Evolutionary conservation across 345 rosid species (phyloP), one percentile per base, ranked within the genome.

Genomic region (Acer campestre): DNA sequence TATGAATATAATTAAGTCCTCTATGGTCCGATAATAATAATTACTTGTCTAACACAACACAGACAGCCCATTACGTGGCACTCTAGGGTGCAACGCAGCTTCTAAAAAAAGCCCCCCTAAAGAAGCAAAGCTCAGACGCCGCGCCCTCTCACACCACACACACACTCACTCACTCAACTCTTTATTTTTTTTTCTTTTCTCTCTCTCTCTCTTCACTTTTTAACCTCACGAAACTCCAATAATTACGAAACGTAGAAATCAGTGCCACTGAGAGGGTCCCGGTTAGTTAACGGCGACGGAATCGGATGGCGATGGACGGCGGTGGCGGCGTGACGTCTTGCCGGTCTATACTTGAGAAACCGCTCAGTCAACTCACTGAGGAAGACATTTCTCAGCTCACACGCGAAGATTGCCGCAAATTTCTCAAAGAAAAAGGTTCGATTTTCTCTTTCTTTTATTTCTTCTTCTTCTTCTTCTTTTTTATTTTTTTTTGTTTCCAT

Each of bases 371-470:
- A 35, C 90, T 90, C 75, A 93, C 97, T 6, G 98, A 95, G 78
- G 98, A 93, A 20, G 99, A 95, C 92, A 93, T 95, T 90, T 90
- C 99, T 35, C 98, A 93, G 92, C 89, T 95, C 81, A 93, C 98
- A 6, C 99, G 98, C 51, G 98, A 93, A 67, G 99, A 95, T 79
- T 93, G 98, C 86, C 94, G 98, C 77, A 91, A 88, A 72, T 95
- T 86, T 82, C 99, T 95, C 87, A 95, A 88, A 80, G 93, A 86
- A 66, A 93, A 93, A 92, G 98, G 96, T 92, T 71, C 10, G 10
- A 27, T 12, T 44, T 18, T 4, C 35, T 74, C 20, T 66, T 31
- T 46, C 49, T 46, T 10, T 70, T 25, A 1, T 20, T 10, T 18
- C 4, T 1, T 48, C 44, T 70, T 23, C 25, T 10, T 18, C 4